Conservation (phyloP, 78 protist genomes). For the Dictyostelium capitatum region DNA sequence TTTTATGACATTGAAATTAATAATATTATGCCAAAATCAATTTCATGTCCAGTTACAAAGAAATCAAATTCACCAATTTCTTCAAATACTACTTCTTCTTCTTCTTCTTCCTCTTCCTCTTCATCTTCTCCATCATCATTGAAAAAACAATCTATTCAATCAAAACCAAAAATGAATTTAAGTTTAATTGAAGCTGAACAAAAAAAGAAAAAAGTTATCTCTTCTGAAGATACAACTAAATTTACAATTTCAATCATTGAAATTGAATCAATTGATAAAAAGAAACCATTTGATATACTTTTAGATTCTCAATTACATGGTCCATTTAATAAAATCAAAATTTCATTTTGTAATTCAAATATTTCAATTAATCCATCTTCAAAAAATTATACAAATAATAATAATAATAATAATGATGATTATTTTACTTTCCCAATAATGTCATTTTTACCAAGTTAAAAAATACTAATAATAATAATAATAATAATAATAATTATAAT, state of each 20-base stretch:
- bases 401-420: neutral
- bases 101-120: neutral
- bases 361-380: neutral
- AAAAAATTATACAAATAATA: neutral
- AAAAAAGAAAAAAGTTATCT: conserved; percentile 40
- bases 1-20: conserved; percentile 47
- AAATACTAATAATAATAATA: too few species aligned
- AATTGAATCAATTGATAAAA: conserved; percentile 54
- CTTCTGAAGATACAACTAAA: neutral
- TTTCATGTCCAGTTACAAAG: neutral
- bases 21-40: conserved; percentile 44
- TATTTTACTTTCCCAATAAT: conserved; percentile 12
- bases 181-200: conserved; percentile 24
- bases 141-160: neutral
- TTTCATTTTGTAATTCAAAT: conserved; percentile 30
- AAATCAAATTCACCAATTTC: neutral
- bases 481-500: too few species aligned
- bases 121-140: neutral
- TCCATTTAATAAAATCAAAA: conserved; percentile 40
- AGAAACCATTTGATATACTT: conserved; percentile 58
- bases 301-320: conserved; percentile 68
- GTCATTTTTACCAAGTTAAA: conserved; percentile 22
- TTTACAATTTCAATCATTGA: conserved; percentile 18
- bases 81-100: neutral
- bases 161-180: conserved; percentile 40